phyloP scores from a whole-genome alignment of 83 land plant genomes.

The Picea engelmannii region DNA sequence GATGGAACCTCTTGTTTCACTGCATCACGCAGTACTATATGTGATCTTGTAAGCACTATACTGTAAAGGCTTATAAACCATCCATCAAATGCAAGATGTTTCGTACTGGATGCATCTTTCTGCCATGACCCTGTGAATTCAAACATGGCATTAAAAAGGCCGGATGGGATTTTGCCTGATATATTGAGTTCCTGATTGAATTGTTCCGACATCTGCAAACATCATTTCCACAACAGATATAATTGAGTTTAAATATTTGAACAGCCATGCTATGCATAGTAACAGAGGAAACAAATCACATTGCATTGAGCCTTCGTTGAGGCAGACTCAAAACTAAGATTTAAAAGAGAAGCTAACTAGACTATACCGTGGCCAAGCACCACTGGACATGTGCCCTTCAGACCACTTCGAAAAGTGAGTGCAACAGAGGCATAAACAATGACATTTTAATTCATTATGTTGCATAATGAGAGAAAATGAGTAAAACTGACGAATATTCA shows the following conservation, averaged over 20 bases:
- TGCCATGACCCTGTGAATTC: conserved; percentile 62
- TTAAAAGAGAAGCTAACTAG: not conserved
- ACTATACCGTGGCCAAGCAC: not conserved
- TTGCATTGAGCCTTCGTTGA: no score
- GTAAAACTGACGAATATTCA: not conserved
- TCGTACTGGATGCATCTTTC: conserved; percentile 58
- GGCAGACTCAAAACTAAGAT: no score
- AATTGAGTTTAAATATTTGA: not conserved
- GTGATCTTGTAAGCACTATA: conserved; percentile 38
- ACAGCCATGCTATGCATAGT: not conserved
- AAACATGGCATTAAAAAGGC: conserved; percentile 58
- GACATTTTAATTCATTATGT: not conserved
- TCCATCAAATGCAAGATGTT: conserved; percentile 64
- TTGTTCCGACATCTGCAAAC: conserved; percentile 63
- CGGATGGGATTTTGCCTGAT: conserved; percentile 62
- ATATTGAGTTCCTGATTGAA: conserved; percentile 53
- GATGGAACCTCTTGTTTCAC: conserved; percentile 60
- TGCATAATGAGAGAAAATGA: not conserved
- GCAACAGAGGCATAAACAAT: not conserved
- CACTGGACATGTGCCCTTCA: not conserved
- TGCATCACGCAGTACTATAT: conserved; percentile 32
- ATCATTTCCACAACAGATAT: not conserved
- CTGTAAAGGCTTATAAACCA: conserved; percentile 45
- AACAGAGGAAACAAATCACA: not conserved
- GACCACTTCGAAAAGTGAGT: not conserved